These are phyloP conservation scores for Penicillium brevicompactum DNA, from an alignment of 2,329 filamentous ascomycete species.

Conservation along the genomic window DNA sequence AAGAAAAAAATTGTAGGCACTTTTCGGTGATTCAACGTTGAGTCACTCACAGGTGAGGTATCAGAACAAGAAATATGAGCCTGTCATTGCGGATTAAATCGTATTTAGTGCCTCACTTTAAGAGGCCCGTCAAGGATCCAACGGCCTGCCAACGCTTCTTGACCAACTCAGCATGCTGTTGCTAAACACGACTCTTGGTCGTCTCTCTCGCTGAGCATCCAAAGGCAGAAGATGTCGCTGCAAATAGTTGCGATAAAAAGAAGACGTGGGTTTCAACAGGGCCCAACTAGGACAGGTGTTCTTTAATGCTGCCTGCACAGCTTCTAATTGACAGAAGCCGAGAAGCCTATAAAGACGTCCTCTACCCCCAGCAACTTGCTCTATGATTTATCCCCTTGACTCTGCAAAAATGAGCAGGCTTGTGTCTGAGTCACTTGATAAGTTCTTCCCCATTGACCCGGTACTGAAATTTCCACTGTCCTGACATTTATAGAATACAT, in stretches of 20 bases:
- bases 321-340: neutral
- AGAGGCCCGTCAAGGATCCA: neutral
- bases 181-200: neutral
- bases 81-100: too few relatives aligned
- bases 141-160: neutral
- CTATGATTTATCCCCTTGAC: neutral
- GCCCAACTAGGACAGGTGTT: neutral
- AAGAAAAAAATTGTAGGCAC: too few relatives aligned
- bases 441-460: neutral
- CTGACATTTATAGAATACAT: too few relatives aligned
- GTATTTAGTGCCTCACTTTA: neutral
- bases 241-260: neutral
- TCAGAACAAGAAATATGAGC: neutral
- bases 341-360: neutral
- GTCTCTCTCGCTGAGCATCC: neutral
- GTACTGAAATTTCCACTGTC: neutral
- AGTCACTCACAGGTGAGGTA: neutral
- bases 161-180: neutral
- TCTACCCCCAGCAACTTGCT: neutral
- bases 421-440: neutral
- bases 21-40: neutral
- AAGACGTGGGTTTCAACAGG: neutral
- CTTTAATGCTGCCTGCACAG: neutral
- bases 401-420: neutral
- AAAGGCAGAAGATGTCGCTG: neutral